Evolutionary conservation across 2,329 filamentous ascomycete species (phyloP).

Genomic region (Alternaria sp.): DNA sequence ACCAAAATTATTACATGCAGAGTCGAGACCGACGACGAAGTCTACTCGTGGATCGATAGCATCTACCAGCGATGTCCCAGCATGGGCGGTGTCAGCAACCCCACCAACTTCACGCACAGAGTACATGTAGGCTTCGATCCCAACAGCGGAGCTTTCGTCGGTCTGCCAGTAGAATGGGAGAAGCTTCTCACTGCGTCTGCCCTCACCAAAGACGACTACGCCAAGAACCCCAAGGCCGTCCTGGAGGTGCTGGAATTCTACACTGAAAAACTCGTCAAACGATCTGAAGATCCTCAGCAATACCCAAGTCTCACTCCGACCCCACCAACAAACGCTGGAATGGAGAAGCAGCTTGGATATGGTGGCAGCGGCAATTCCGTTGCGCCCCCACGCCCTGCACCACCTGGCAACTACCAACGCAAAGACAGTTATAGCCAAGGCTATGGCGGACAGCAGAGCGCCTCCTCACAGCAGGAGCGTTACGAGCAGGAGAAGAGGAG

Average conservation of each 20-base stretch:
- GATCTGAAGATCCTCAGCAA: conserved; percentile 73
- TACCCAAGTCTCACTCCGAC: conserved; percentile 75
- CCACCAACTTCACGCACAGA: conserved; percentile 96
- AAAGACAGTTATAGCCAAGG: conserved; percentile 57
- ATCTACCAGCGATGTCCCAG: conserved; percentile 96
- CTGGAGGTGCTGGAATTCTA: conserved; percentile 87
- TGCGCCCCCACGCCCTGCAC: conserved; percentile 59
- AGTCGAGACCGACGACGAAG: conserved; percentile 93
- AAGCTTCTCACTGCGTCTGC: conserved; percentile 94
- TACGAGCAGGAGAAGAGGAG: conserved; percentile 24
- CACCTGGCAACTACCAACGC: conserved; percentile 54
- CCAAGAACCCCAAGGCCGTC: conserved; percentile 80
- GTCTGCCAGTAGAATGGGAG: conserved; percentile 94
- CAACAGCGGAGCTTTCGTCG: conserved; percentile 92
- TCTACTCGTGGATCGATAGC: conserved; percentile 99
- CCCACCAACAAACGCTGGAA: conserved; percentile 61
- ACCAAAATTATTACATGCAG: conserved; percentile 88
- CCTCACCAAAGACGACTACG: conserved; percentile 98
- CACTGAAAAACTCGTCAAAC: conserved; percentile 78
- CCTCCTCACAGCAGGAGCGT: conserved; percentile 41
- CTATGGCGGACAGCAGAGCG: conserved; percentile 43
- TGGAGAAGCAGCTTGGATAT: conserved; percentile 61
- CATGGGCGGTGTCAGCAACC: conserved; percentile 98
- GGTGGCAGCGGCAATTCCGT: conserved; percentile 55
- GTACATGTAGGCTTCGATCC: conserved; percentile 98